A percentile compares a stretch with the other conserved stretches of the same genome.
Evolutionary conservation across 495 filamentous ascomycete species (phyloP).

Genomic region (Penicillium dipodomyicola): DNA sequence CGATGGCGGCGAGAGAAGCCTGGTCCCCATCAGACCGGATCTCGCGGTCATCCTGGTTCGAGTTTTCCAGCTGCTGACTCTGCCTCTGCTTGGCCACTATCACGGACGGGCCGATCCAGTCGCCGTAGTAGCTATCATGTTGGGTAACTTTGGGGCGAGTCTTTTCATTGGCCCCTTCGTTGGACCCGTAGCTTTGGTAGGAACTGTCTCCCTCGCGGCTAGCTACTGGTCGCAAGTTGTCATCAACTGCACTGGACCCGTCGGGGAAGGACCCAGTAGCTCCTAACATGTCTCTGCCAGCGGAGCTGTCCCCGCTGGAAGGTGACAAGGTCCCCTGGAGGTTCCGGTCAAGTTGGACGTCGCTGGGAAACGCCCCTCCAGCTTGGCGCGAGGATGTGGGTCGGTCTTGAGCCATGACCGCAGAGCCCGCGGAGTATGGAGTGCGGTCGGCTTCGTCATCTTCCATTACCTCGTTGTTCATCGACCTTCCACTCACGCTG

Average conservation of each 20-base stretch:
- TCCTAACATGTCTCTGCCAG: constrained; percentile 59
- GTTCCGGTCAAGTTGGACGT: constrained; percentile 75
- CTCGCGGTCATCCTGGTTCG: constrained; percentile 21
- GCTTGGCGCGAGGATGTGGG: constrained; percentile 60
- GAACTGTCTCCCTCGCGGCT: constrained; percentile 18
- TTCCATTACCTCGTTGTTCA: constrained; percentile 72
- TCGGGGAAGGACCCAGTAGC: constrained; percentile 54
- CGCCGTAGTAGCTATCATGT: constrained; percentile 45
- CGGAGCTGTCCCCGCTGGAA: constrained; percentile 71
- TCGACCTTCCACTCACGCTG: constrained; percentile 66
- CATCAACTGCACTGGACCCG: constrained; percentile 34
- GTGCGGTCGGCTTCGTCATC: constrained; percentile 79
- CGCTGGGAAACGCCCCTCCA: constrained; percentile 89
- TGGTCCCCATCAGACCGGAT: constrained; percentile 26
- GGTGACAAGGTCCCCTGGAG: constrained; percentile 73
- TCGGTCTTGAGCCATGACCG: constrained; percentile 44
- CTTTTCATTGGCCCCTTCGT: constrained; percentile 9
- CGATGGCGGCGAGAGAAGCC: constrained; percentile 22
- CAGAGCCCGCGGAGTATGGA: constrained; percentile 66
- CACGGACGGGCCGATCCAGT: constrained; percentile 42
- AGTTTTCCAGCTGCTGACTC: constrained; percentile 14
- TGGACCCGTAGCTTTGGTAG: constrained; percentile 9
- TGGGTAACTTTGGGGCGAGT: constrained; percentile 20
- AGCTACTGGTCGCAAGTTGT: constrained; percentile 16
- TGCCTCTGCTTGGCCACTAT: constrained; percentile 27